Evolutionary conservation across 2,329 filamentous ascomycete species (phyloP), one percentile per base, ranked within the genome.

Genomic region (Diplocarpon mali): DNA sequence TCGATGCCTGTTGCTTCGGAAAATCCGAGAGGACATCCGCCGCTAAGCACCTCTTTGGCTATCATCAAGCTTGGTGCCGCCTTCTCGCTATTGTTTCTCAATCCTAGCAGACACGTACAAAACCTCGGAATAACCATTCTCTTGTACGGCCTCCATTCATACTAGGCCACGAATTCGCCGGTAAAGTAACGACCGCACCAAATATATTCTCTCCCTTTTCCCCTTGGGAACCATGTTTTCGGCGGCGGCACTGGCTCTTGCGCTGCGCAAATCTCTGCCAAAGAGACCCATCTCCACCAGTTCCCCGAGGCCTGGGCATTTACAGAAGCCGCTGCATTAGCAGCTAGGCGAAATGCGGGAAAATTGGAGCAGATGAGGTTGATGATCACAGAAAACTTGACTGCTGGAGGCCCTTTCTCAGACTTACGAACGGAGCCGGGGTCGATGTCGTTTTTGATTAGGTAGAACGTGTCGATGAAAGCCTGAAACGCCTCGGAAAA

Each of bases 151-250:
- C 75, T 1, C 75, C 75, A 0, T 80, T 80, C 60, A 69, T 67
- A 1, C 66, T 78, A 0, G 76, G 76, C 11, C 71, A 72, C n/a
- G 75, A 80, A 56, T 80, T 79, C 53, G 65, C 73, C 1, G 76
- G 75, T n/a, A 62, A 68, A 2, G 64, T 80, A 1, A 48, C 68
- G 29, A 60, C 60, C 2, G 57, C 67, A 0, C 65, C 69, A 24
- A 24, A 24, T 4, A 24, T 0, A 15, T 57, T 5, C 34, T 42
- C 12, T 64, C 61, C 13, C 47, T 50, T 0, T 69, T 72, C 47
- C 57, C 16, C 61, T 62, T 3, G 75, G 74, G 6, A 69, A 74
- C 36, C 61, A 65, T 13, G 72, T 80, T 20, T 79, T 76, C 53
- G 76, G 75, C 8, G 64, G 67, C 11, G 53, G 59, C 2, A 60